phyloP scores from a whole-genome alignment of 768 basidiomycete genomes.

The Pleurotus tuber-regium region DNA sequence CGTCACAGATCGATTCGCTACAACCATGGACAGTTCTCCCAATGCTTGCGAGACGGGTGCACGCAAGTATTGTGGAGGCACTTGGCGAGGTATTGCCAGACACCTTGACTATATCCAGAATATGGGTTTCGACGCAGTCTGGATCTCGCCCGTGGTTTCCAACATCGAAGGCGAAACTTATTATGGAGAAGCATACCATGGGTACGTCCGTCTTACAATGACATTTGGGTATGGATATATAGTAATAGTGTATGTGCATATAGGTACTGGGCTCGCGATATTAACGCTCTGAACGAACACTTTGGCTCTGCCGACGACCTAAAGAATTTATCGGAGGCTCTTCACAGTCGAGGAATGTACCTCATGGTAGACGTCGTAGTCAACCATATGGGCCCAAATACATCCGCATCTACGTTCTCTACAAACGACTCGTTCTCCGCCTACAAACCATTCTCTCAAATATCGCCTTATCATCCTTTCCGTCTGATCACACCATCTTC shows the following conservation, averaged over 20 bases:
- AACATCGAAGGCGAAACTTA: conserved; percentile 57
- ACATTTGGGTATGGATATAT: not conserved
- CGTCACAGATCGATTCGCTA: conserved; percentile 68
- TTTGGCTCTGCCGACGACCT: conserved; percentile 78
- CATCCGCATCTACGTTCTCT: conserved; percentile 20
- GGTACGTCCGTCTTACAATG: conserved; percentile 43
- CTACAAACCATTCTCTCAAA: conserved; percentile 23
- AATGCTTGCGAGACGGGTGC: conserved; percentile 49
- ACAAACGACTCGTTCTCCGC: conserved; percentile 12
- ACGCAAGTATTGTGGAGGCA: conserved; percentile 69
- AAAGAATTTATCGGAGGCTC: conserved; percentile 57
- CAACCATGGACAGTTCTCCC: conserved; percentile 40
- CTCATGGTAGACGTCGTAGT: conserved; percentile 78
- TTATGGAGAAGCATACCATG: conserved; percentile 75
- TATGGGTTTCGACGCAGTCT: conserved; percentile 75
- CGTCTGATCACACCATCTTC: conserved; percentile 49
- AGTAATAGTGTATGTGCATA: not conserved
- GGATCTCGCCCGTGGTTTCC: conserved; percentile 71
- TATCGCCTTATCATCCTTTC: conserved; percentile 54
- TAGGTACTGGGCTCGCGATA: conserved; percentile 48
- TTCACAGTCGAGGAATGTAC: conserved; percentile 61
- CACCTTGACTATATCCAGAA: conserved; percentile 75
- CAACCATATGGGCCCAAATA: conserved; percentile 46
- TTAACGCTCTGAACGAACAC: conserved; percentile 59
- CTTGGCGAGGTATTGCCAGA: conserved; percentile 58